phyloP scores from a whole-genome alignment of 495 filamentous ascomycete species.

The Xanthoparmelia taractica region DNA sequence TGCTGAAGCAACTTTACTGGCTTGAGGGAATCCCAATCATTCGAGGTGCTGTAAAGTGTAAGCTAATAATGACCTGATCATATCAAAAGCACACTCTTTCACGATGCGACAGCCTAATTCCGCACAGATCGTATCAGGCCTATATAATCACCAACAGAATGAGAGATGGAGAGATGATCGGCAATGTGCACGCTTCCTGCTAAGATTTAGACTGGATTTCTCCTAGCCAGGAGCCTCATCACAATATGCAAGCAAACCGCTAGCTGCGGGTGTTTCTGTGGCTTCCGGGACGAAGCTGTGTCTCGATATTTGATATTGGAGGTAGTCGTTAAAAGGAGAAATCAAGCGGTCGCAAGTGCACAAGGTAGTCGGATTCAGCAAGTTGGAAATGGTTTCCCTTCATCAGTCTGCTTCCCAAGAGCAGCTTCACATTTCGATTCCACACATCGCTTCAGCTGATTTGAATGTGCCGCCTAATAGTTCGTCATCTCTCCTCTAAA shows the following conservation, averaged over 20 bases:
- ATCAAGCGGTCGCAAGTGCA: not conserved
- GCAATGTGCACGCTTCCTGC: not conserved
- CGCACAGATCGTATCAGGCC: not conserved
- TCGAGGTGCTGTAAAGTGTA: constrained; percentile 13
- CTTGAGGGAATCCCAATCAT: not conserved
- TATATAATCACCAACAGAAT: not conserved
- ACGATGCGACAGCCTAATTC: not conserved
- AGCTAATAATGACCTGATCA: not conserved
- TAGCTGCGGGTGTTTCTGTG: not conserved
- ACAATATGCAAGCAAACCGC: not conserved
- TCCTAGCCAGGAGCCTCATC: not conserved
- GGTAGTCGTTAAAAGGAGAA: not conserved
- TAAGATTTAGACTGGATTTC: not conserved
- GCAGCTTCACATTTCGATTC: not conserved
- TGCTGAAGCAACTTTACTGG: constrained; percentile 1
- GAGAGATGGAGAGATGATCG: not conserved
- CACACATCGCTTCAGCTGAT: not conserved
- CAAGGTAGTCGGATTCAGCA: not conserved
- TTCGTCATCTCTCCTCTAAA: not conserved
- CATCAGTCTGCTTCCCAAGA: not conserved
- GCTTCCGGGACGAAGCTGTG: not conserved
- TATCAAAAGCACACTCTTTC: not conserved
- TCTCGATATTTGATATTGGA: not conserved
- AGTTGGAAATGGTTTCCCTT: not conserved
- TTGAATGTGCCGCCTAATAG: not conserved